Conservation (phyloP, 2,329 filamentous ascomycete genomes). For the Neonectria neomacrospora region DNA sequence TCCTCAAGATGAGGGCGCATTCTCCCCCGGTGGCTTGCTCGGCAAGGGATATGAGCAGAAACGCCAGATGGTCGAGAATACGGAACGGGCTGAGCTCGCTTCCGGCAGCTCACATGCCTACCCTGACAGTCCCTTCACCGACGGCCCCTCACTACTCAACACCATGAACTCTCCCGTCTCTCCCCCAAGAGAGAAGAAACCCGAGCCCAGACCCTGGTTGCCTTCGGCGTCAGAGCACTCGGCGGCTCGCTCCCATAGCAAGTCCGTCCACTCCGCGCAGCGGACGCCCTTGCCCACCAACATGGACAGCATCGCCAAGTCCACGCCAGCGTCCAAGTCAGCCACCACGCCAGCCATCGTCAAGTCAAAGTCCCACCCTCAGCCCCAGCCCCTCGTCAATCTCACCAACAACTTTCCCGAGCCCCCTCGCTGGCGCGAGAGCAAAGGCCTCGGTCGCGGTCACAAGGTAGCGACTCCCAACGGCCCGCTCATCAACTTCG, state of each 20-base stretch:
- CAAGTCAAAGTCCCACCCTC: constrained; percentile 63
- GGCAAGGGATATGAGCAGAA: constrained; percentile 59
- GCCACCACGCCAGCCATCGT: background rate
- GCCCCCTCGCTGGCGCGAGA: constrained; percentile 67
- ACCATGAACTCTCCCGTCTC: constrained; percentile 40
- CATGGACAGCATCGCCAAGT: constrained; percentile 33
- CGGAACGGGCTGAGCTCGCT: constrained; percentile 34
- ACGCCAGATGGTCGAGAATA: constrained; percentile 53
- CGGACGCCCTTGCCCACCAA: constrained; percentile 34
- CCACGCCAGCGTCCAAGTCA: background rate
- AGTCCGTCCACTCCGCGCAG: constrained; percentile 36
- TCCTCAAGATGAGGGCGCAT: constrained; percentile 52
- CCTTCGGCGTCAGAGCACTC: constrained; percentile 53
- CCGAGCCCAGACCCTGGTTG: constrained; percentile 50
- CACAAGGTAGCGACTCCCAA: constrained; percentile 52
- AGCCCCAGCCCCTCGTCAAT: constrained; percentile 76
- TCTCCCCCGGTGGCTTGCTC: constrained; percentile 63
- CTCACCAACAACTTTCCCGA: constrained; percentile 71
- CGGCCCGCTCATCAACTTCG: constrained; percentile 60
- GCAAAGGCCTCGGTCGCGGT: constrained; percentile 61
- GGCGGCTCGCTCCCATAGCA: constrained; percentile 49
- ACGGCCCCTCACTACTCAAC: constrained; percentile 68
- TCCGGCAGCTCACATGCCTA: constrained; percentile 45
- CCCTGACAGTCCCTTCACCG: constrained; percentile 59
- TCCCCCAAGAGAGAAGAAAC: constrained; percentile 40